Base-by-base conservation (phyloP, 306 rosid genomes). In the Quercus alba region DNA sequence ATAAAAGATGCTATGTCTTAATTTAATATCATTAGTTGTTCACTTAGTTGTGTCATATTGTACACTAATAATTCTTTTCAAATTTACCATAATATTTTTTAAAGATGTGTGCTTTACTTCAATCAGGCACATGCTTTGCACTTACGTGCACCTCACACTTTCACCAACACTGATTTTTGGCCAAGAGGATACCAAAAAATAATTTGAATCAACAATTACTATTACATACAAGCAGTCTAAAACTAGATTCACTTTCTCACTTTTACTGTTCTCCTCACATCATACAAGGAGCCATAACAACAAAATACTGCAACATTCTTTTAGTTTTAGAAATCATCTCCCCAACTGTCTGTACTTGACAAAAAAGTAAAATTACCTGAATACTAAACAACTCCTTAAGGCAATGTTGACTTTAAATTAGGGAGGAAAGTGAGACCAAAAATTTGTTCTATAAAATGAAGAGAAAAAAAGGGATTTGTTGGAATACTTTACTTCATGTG, bases 401-500 rank as follows among this genome's bases (percentile, higher is more conserved):
- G 28, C 26, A 68, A 33, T 3, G 52, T n/a, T 23, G 20, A 68
- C 41, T 8, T 6, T 0, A 57, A 6, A 46, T 63, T 67, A 20
- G 64, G 72, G 70, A 20, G 46, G 41, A 63, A 56, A 46, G 41
- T 0, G 11, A 52, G 31, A 59, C 25, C 76, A 54, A 56, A 49
- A 76, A 59, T 17, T 56, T 52, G 44, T 13, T 38, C 11, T 14
- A 41, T 56, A 38, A 54, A 62, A 68, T 68, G 15, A 68, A 8
- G 59, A 41, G 63, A 81, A 77, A 73, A 59, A 61, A 77, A 85
- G 90, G 82, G 81, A 41, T 41, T 76, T 75, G 91, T 81, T 86
- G 92, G 88, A 95, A 80, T 95, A 93, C 96, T 81, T 91, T 95
- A 95, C 99, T 95, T 95, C 99, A 89, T 95, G 98, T 82, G 99